Conservation (phyloP, 179 eudicot genomes). For the Beta macrorhiza region DNA sequence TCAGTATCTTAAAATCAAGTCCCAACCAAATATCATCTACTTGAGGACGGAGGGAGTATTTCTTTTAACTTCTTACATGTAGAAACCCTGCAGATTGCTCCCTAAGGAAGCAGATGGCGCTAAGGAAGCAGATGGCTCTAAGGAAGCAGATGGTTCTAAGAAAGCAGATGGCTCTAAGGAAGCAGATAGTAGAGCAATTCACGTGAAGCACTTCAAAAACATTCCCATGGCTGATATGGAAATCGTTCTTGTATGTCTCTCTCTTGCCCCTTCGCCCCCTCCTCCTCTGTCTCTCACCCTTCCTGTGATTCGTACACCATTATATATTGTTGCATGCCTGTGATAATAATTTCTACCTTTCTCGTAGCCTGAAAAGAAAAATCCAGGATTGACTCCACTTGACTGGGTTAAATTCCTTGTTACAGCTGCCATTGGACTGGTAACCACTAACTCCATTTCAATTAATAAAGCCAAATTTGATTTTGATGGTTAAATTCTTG, state of each 20-base stretch:
- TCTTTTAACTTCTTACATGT: slow-evolving; percentile 20
- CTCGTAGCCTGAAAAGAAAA: slow-evolving; percentile 80
- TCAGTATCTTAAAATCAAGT: too few species aligned
- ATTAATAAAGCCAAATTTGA: neutral
- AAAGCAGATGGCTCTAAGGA: slow-evolving; percentile 22
- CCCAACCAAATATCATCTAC: too few species aligned
- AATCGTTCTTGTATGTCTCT: slow-evolving; percentile 64
- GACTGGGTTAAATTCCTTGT: slow-evolving; percentile 87
- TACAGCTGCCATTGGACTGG: slow-evolving; percentile 91
- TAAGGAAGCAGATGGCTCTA: slow-evolving; percentile 18
- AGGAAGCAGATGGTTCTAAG: slow-evolving; percentile 34
- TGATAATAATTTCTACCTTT: slow-evolving; percentile 6
- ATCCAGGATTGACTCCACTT: slow-evolving; percentile 86
- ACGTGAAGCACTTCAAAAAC: slow-evolving; percentile 84
- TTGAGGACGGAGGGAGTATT: neutral
- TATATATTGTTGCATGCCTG: neutral
- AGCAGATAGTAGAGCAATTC: slow-evolving; percentile 60
- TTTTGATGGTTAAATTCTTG: neutral
- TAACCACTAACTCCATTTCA: slow-evolving; percentile 30
- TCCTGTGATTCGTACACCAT: neutral
- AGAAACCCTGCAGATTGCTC: slow-evolving; percentile 28
- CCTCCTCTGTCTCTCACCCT: neutral
- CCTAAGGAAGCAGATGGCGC: slow-evolving; percentile 34
- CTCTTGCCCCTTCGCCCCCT: neutral
- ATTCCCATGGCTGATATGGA: slow-evolving; percentile 99